Percentiles rank a stretch among this genome's conserved stretches.
Conservation (phyloP, 345 rosid genomes). For the Eucalyptus camaldulensis region DNA sequence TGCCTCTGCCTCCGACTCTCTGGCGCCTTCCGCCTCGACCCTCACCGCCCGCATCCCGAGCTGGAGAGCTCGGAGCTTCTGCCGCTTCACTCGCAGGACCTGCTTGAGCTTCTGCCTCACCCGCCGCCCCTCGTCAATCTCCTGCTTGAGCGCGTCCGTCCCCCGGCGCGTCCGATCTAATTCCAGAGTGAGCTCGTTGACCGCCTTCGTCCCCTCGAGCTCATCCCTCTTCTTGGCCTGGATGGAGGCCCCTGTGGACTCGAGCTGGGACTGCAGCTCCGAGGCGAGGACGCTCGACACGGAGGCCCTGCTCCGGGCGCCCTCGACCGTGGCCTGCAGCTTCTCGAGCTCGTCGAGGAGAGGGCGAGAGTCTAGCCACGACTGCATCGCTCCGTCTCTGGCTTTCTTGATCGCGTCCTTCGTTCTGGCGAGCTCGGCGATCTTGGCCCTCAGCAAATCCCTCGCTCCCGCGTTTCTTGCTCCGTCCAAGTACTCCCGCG, state of each 20-base stretch:
- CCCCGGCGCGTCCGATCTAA: conserved; percentile 4
- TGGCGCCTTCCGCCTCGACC: conserved; percentile 29
- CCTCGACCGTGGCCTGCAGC: conserved; percentile 15
- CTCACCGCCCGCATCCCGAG: conserved; percentile 16
- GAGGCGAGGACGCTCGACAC: conserved; percentile 6
- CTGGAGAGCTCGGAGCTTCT: conserved; percentile 23
- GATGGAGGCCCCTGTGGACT: conserved; percentile 1
- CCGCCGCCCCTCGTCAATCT: conserved; percentile 6
- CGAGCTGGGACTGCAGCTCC: conserved; percentile 24
- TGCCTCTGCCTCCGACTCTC: conserved; percentile 17
- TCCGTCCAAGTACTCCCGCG: background rate
- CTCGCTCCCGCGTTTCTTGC: background rate
- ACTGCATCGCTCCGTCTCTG: conserved; percentile 24
- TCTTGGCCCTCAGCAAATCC: conserved; percentile 1
- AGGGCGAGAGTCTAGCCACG: conserved; percentile 51
- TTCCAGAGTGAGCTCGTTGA: conserved; percentile 1
- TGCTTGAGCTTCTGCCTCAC: conserved; percentile 16
- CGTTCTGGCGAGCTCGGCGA: conserved; percentile 11
- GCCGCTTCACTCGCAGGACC: conserved; percentile 22
- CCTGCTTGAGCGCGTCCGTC: conserved; percentile 7
- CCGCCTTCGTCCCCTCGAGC: background rate
- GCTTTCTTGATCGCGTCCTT: conserved; percentile 25
- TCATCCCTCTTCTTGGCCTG: conserved; percentile 15
- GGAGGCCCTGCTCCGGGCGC: conserved; percentile 15
- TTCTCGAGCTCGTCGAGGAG: conserved; percentile 43